Base-by-base conservation (phyloP, 2,329 filamentous ascomycete species). In the Aspergillus oerlinghausenensis region DNA sequence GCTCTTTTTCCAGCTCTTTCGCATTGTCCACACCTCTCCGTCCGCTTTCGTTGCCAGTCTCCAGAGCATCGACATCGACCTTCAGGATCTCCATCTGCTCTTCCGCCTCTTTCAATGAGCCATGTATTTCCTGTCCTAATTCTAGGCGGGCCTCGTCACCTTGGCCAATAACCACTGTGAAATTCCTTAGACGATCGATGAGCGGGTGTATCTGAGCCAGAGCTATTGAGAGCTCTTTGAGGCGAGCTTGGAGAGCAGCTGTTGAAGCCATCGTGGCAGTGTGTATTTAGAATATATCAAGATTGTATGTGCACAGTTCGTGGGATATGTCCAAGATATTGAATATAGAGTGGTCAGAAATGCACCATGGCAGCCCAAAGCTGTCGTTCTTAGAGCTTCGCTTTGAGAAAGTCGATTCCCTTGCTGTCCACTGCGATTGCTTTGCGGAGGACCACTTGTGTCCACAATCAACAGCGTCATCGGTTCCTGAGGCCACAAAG, bases 61-160 rank as follows among this genome's bases (percentile, higher is more conserved):
- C 79, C 26, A 92, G 75, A 65, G 90, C 90, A 59, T 88, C 83
- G 28, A 90, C 81, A 67, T 96, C 92, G 69, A 94, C 90, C 50
- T 80, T 80, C 35, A 97, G 70, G 19, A 94, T 74, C 72, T 96
- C 92, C 62, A 94, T 83, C 57, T 96, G 90, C 60, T 95, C 90
- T 65, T 95, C 87, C 51, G 89, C 84, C 56, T 89, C 87, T 64
- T 90, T 88, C 59, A 97, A 75, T 19, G 83, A 83, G 67, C 90
- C 86, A 63, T 88, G 86, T 61, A 97, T 96, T 71, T 97, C 92
- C 23, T 84, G 80, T 62, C 85, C 84, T 35, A 97, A 82, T 74
- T 96, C 92, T 21, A 87, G 73, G 55, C 88, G 84, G 5, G 80
- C 79, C 60, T 84, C 81, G 78, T 87, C 75, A 80, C 88, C 79